These are phyloP conservation scores for Triangularia setosa DNA, from an alignment of 2,329 filamentous ascomycete species.

Conservation along the genomic window DNA sequence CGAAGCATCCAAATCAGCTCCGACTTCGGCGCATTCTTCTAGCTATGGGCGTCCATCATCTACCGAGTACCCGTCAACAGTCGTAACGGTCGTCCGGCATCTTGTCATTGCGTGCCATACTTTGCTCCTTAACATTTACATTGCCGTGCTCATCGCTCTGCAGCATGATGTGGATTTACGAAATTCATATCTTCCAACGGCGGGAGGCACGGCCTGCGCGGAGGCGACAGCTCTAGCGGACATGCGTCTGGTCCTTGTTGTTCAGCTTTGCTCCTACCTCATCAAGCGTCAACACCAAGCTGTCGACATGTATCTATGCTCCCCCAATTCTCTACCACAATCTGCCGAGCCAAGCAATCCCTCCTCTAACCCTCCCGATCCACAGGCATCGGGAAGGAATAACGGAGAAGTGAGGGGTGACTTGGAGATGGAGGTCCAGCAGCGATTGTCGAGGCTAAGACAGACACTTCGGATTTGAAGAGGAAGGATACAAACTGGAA, in stretches of 20 bases:
- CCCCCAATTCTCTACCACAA: background rate
- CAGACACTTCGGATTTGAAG: background rate
- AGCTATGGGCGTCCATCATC: background rate
- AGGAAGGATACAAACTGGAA: background rate
- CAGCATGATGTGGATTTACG: background rate
- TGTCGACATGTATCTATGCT: background rate
- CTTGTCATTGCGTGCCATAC: background rate
- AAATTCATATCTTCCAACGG: no score
- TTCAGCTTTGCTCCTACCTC: background rate
- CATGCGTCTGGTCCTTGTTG: background rate
- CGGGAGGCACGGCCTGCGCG: background rate
- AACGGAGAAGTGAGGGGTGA: background rate
- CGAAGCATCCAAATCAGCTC: background rate
- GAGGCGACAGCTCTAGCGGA: background rate
- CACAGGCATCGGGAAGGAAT: background rate
- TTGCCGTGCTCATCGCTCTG: background rate
- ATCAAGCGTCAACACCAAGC: background rate
- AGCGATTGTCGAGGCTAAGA: background rate
- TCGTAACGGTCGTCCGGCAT: background rate
- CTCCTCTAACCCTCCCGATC: background rate
- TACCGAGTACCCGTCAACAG: background rate
- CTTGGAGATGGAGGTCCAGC: background rate
- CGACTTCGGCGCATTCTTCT: background rate
- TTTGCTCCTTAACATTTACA: background rate
- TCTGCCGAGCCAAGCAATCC: background rate